A percentile compares a stretch with the other conserved stretches of the same genome.
Evolutionary conservation across 495 filamentous ascomycete genomes (phyloP).

Genomic region (Xylaria nigripes): DNA sequence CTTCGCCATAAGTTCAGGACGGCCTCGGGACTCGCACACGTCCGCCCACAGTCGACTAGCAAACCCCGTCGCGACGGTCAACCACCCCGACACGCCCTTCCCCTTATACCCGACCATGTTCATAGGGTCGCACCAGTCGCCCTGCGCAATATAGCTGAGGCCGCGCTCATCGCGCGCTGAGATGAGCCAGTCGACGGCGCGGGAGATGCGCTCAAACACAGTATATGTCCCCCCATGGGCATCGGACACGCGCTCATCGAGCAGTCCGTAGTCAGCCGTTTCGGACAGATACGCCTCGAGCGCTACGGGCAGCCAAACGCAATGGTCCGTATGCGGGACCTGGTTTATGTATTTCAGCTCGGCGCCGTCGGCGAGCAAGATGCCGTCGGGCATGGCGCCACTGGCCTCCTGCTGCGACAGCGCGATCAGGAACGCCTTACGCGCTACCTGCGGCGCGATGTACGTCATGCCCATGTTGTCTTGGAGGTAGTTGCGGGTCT

Average conservation of each 20-base stretch:
- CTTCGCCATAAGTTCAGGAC: slow-evolving; percentile 28
- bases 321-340: slow-evolving; percentile 51
- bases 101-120: slow-evolving; percentile 54
- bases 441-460: slow-evolving; percentile 43
- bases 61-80: slow-evolving; percentile 46
- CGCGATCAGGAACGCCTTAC: slow-evolving; percentile 40
- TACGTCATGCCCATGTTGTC: slow-evolving; percentile 56
- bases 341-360: slow-evolving; percentile 55
- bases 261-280: slow-evolving; percentile 44
- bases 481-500: slow-evolving; percentile 51
- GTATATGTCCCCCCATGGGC: slow-evolving; percentile 37
- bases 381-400: slow-evolving; percentile 52
- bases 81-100: slow-evolving; percentile 49
- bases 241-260: slow-evolving; percentile 36
- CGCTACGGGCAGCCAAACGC: slow-evolving; percentile 48
- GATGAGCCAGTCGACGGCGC: slow-evolving; percentile 48
- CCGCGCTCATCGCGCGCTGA: slow-evolving; percentile 43
- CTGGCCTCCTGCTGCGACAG: slow-evolving; percentile 44
- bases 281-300: slow-evolving; percentile 47
- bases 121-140: slow-evolving; percentile 53
- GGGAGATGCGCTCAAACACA: slow-evolving; percentile 45
- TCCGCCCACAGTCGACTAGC: slow-evolving; percentile 43
- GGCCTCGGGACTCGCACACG: slow-evolving; percentile 41
- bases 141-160: slow-evolving; percentile 49
- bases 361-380: slow-evolving; percentile 44